Evolutionary conservation across 2,329 filamentous ascomycete species (phyloP), one percentile per base, ranked within the genome.

Genomic region (Cladophialophora bantiana): DNA sequence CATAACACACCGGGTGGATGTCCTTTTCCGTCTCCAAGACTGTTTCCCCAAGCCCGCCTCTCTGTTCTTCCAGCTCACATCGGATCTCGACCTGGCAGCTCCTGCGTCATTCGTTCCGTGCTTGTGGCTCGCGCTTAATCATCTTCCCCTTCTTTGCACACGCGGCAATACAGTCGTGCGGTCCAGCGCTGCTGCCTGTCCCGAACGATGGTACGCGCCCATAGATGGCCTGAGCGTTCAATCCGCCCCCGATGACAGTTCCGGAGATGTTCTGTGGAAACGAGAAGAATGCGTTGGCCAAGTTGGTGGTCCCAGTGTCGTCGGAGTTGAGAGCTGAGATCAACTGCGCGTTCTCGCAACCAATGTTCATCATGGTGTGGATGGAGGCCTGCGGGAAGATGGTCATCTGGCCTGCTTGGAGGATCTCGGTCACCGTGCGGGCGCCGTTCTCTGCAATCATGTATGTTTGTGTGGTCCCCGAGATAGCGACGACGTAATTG

Each of bases 401-500:
- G 0, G 83, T 85, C 76, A 83, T 82, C 67, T 81, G 77, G 18
- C 81, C 80, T 1, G 82, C 77, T 3, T 74, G 77, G 42, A 85
- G 75, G 0, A 75, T 77, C 15, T 79, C 77, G 36, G 70, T 77
- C 3, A 85, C 77, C 1, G 79, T 75, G 7, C 75, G 75, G 0
- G 81, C 83, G 2, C 83, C 83, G 65, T 85, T 85, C 73, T 85
- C 83, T 61, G 80, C 77, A 52, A 81, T 78, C 82, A 85, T 85
- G 72, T 78, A 85, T 9, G 82, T 85, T 50, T 80, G 80, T 5
- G 81, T 84, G 45, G 79, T 82, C n/a, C 83, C 83, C 18, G 75
- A 73, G 20, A 84, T 75, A 0, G 80, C 79, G 5, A 84, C 78
- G 12, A 85, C 83, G 42, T 80, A 78, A 68, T 86, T 86, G 26